Evolutionary conservation across 345 rosid genomes (phyloP).

Genomic region (Moricandia moricandioides): DNA sequence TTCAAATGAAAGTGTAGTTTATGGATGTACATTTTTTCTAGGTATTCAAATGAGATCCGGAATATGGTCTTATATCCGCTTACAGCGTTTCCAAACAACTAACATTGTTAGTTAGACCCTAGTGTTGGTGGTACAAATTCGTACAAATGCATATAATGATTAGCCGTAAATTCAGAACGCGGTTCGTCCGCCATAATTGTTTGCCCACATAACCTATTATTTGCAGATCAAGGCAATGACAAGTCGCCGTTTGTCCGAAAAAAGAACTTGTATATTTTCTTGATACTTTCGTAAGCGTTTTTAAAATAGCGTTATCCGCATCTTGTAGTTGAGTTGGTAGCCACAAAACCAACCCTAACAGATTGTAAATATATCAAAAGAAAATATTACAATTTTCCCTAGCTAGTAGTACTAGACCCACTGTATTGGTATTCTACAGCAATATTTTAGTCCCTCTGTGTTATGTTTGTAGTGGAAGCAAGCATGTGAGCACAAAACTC

Average conservation of each 20-base stretch:
- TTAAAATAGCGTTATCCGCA: background rate
- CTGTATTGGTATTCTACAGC: background rate
- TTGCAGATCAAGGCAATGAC: background rate
- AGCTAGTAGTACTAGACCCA: background rate
- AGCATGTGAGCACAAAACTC: conserved; percentile 9
- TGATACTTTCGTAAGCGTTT: background rate
- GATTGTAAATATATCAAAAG: background rate
- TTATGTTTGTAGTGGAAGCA: conserved; percentile 20
- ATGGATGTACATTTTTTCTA: no score
- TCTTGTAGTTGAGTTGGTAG: background rate
- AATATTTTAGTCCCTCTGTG: background rate
- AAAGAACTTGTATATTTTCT: background rate
- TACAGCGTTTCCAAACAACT: no score
- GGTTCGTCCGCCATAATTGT: background rate
- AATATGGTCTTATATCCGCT: no score
- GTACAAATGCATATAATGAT: background rate
- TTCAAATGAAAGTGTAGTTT: no score
- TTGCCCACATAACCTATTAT: background rate
- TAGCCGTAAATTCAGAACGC: background rate
- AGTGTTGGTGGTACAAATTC: no score
- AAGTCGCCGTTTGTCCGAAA: background rate
- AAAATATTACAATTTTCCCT: background rate
- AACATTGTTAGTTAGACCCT: no score
- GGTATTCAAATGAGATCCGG: no score
- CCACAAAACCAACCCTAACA: background rate